phyloP scores from a whole-genome alignment of 805 yeast genomes.

The Candida parachauliodes region DNA sequence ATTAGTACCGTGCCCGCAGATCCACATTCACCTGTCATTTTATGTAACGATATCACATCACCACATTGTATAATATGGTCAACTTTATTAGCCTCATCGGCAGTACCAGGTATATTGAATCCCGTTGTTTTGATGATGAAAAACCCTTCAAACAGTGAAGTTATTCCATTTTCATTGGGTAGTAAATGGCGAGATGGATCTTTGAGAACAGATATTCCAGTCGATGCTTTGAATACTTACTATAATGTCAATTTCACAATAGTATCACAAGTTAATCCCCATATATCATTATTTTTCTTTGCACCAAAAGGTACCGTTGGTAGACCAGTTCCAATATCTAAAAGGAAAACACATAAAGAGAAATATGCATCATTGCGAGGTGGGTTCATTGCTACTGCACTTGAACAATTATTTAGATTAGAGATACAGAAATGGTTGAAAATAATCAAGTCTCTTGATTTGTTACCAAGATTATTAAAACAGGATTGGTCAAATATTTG shows the following conservation, averaged over 20 bases:
- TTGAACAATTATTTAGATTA: constrained; percentile 65
- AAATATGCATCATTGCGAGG: constrained; percentile 55
- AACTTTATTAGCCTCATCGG: constrained; percentile 69
- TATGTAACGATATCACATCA: constrained; percentile 72
- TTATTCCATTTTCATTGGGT: constrained; percentile 70
- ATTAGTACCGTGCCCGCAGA: constrained; percentile 80
- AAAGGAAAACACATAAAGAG: constrained; percentile 35
- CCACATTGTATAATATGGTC: constrained; percentile 85
- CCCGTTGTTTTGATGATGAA: constrained; percentile 81
- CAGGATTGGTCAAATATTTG: constrained; percentile 81
- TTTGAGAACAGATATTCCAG: constrained; percentile 73
- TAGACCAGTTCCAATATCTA: constrained; percentile 59
- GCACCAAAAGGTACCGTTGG: constrained; percentile 82
- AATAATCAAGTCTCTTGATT: constrained; percentile 58
- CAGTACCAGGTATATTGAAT: constrained; percentile 77
- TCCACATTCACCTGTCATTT: constrained; percentile 75
- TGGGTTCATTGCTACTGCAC: constrained; percentile 69
- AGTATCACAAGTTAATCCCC: constrained; percentile 83
- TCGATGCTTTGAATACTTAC: constrained; percentile 67
- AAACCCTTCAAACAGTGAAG: constrained; percentile 28
- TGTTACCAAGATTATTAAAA: constrained; percentile 64
- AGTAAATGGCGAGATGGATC: constrained; percentile 79
- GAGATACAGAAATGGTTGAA: constrained; percentile 78
- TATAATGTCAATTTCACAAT: constrained; percentile 73
- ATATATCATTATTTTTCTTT: constrained; percentile 68